A percentile compares a stretch with the other conserved stretches of the same genome.
Evolutionary conservation across 2,329 filamentous ascomycete genomes (phyloP).

Genomic region (Aschersonia sp.): DNA sequence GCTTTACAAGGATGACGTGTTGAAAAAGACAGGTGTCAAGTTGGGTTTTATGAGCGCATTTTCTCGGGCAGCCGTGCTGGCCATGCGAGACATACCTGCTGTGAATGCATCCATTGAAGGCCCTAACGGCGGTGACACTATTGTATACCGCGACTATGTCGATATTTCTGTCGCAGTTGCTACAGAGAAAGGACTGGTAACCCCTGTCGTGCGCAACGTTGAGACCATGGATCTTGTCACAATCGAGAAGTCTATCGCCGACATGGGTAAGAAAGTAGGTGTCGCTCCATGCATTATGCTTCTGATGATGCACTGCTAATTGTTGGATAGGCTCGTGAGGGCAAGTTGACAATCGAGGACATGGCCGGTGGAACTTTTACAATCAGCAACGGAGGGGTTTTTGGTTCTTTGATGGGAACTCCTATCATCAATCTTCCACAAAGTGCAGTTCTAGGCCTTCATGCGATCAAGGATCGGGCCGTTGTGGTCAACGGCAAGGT

Average conservation of each 20-base stretch:
- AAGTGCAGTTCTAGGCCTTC: constrained; percentile 79
- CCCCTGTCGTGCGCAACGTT: constrained; percentile 86
- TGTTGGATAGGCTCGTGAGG: constrained; percentile 60
- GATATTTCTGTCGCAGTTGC: constrained; percentile 96
- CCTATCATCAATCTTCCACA: constrained; percentile 97
- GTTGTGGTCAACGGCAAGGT: constrained; percentile 86
- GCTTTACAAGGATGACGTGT: constrained; percentile 87
- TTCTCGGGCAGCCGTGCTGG: constrained; percentile 74
- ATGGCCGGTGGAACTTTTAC: constrained; percentile 98
- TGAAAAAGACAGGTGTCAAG: constrained; percentile 95
- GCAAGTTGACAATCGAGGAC: constrained; percentile 95
- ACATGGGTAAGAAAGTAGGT: constrained; percentile 81
- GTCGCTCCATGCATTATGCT: not conserved
- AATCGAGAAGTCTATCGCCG: constrained; percentile 84
- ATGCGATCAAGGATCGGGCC: constrained; percentile 91
- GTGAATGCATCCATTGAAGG: constrained; percentile 97
- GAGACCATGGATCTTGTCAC: constrained; percentile 77
- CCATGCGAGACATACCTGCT: constrained; percentile 86
- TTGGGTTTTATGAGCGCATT: constrained; percentile 99
- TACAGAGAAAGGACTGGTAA: constrained; percentile 93
- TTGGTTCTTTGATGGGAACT: constrained; percentile 92
- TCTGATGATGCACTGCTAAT: too few species aligned
- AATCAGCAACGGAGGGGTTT: constrained; percentile 94
- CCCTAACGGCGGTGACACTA: constrained; percentile 86
- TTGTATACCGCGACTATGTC: constrained; percentile 96